Evolutionary conservation across 2,329 filamentous ascomycete genomes (phyloP), one percentile per base, ranked within the genome.

Genomic region (Phyllosticta ampelicida): DNA sequence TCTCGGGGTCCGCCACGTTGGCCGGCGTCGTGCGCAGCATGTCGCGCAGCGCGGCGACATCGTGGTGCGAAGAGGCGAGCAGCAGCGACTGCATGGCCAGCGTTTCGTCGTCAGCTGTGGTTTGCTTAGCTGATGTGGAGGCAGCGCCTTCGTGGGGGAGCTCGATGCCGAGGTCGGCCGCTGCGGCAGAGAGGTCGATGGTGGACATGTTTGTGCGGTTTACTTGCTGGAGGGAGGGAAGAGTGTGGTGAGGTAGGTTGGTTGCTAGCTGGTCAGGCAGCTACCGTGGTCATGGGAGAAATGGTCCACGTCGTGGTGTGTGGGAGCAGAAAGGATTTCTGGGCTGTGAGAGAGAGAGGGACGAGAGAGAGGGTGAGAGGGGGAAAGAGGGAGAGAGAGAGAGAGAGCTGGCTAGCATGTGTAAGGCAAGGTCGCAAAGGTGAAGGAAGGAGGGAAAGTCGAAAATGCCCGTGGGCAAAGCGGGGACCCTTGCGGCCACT

Each of bases 1-100:
- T 96, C 61, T 86, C 84, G 5, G 87, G 81, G 68, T 97, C 92
- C 71, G 92, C 90, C 4, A 86, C 84, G 70, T 87, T 90, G 29
- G 77, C 89, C 75, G 75, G 85, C 53, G 77, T 74, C 55, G 75
- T 79, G 65, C 81, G 78, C 61, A 95, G 81, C 8, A 95, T 80
- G 58, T 80, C 79, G 69, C 85, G 86, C 49, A 96, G 80, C 54
- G 80, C 78, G 36, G 79, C 71, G 61, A 86, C 73, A 70, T 96
- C 80, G 71, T 88, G 86, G 63, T 85, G 78, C 5, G 84, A 79
- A 36, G 86, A 79, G 20, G 84, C 83, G 53, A 86, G 79, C 56
- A 89, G 80, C 63, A 87, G 80, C 61, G 81, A 78, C 71, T 86
- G 82, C 18, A 71, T 73, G 57, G 68, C 36, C 11, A 44, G 36